Evolutionary conservation across 2,329 filamentous ascomycete genomes (phyloP).

Genomic region (Hypoxylon sp.): DNA sequence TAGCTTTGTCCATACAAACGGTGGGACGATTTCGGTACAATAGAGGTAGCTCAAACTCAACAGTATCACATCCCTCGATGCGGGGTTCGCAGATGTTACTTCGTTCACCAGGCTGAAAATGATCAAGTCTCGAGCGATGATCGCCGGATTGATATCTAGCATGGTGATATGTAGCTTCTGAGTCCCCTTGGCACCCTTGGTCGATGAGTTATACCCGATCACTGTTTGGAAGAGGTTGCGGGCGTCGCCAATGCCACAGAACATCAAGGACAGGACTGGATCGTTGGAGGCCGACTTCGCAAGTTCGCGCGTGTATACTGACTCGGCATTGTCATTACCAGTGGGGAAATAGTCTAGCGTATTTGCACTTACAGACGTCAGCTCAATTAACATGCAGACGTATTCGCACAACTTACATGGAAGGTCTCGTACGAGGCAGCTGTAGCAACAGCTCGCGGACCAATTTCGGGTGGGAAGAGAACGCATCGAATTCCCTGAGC

Average conservation of each 20-base stretch:
- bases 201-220: conserved; percentile 1
- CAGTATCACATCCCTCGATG: not conserved
- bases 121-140: conserved; percentile 33
- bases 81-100: conserved; percentile 3
- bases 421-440: conserved; percentile 31
- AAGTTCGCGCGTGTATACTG: conserved; percentile 28
- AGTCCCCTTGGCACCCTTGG: not conserved
- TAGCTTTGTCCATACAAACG: conserved; percentile 29
- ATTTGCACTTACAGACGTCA: conserved; percentile 31
- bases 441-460: conserved; percentile 30
- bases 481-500: not conserved
- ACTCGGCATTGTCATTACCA: conserved; percentile 34
- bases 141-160: conserved; percentile 35
- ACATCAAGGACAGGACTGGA: conserved; percentile 36
- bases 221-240: conserved; percentile 39
- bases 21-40: conserved; percentile 32
- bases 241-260: conserved; percentile 37
- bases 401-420: conserved; percentile 24
- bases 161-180: conserved; percentile 38
- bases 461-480: conserved; percentile 2
- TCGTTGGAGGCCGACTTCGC: conserved; percentile 25
- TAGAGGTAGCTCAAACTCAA: conserved; percentile 31
- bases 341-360: conserved; percentile 24
- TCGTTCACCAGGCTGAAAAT: conserved; percentile 32
- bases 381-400: not conserved